Conservation (phyloP, 257 asterid genomes). For the Cinchona pubescens region DNA sequence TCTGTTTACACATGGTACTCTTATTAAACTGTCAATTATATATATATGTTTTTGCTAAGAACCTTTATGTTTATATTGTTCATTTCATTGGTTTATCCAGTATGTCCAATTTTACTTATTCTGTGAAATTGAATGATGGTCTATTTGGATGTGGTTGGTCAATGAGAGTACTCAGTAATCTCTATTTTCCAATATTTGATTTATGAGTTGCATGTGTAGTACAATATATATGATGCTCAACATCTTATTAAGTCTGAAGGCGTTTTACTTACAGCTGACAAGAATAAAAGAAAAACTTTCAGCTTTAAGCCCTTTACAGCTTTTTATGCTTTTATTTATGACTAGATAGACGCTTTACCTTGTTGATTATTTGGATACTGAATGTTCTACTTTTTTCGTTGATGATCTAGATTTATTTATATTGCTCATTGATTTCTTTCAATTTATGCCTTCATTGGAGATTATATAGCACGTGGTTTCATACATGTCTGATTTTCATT, state of each 20-base stretch:
- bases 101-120: background rate
- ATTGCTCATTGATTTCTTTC: background rate
- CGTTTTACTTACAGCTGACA: background rate
- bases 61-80: background rate
- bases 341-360: background rate
- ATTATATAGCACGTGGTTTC: background rate
- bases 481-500: background rate
- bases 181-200: background rate
- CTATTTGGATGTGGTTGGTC: no score
- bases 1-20: background rate
- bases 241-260: background rate
- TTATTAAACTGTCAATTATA: background rate
- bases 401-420: background rate
- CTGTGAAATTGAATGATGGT: background rate
- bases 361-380: background rate
- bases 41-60: no score
- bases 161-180: no score
- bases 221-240: background rate
- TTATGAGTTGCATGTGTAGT: background rate
- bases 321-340: background rate
- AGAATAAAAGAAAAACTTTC: background rate
- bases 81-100: background rate
- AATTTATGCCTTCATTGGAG: background rate
- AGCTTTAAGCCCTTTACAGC: background rate
- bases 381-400: background rate